Conservation (phyloP, 2,329 filamentous ascomycete genomes). For the Cladophialophora yegresii region DNA sequence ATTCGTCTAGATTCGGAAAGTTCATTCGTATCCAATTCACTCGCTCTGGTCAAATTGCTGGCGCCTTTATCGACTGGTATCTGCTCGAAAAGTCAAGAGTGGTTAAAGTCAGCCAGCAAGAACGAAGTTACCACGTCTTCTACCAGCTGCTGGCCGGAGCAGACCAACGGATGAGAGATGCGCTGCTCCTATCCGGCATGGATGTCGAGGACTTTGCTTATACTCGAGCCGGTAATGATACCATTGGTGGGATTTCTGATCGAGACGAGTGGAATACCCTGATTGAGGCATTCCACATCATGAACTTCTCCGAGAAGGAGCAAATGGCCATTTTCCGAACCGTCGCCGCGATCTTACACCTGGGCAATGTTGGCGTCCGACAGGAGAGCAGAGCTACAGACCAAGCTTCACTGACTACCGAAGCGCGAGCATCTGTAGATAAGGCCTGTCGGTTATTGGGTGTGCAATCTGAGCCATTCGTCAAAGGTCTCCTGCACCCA, state of each 20-base stretch:
- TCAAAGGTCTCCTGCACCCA: slow-evolving; percentile 86
- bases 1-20: slow-evolving; percentile 96
- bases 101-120: slow-evolving; percentile 79
- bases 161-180: slow-evolving; percentile 68
- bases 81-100: slow-evolving; percentile 97
- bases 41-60: slow-evolving; percentile 82
- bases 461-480: slow-evolving; percentile 79
- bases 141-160: slow-evolving; percentile 92
- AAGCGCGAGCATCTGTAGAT: slow-evolving; percentile 72
- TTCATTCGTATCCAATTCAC: slow-evolving; percentile 98
- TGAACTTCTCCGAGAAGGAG: slow-evolving; percentile 87
- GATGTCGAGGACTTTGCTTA: slow-evolving; percentile 88
- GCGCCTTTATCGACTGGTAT: slow-evolving; percentile 98
- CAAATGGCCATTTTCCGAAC: slow-evolving; percentile 81
- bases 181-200: slow-evolving; percentile 73
- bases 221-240: slow-evolving; percentile 86
- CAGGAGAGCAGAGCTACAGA: slow-evolving; percentile 90
- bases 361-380: slow-evolving; percentile 86
- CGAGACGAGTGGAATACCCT: slow-evolving; percentile 84
- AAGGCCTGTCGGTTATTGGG: slow-evolving; percentile 82
- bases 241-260: slow-evolving; percentile 87
- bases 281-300: slow-evolving; percentile 89
- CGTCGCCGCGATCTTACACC: slow-evolving; percentile 85
- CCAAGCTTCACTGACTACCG: slow-evolving; percentile 78
- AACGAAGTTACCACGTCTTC: slow-evolving; percentile 96